Percentiles rank a stretch among this genome's conserved stretches.
phyloP scores from a whole-genome alignment of 768 basidiomycete genomes.

The Mycena crocata region DNA sequence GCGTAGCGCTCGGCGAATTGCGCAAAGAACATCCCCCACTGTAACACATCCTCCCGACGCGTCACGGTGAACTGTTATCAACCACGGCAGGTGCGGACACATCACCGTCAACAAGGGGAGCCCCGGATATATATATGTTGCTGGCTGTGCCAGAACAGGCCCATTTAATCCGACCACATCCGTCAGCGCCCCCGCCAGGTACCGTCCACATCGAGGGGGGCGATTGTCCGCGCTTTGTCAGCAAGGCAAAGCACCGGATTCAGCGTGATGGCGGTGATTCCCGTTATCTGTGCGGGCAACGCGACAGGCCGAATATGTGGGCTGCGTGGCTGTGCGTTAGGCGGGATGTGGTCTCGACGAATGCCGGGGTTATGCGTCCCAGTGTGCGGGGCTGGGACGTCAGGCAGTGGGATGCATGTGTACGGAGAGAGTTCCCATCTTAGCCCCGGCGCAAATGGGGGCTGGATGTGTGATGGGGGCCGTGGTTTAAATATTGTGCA shows the following conservation, averaged over 20 bases:
- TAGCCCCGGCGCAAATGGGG: not conserved
- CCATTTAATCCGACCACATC: not conserved
- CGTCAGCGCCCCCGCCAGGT: not conserved
- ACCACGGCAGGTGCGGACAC: slow-evolving; percentile 7
- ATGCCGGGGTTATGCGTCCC: not conserved
- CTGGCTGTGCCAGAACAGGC: not conserved
- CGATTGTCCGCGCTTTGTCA: not conserved
- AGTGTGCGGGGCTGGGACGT: not conserved
- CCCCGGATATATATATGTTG: slow-evolving; percentile 9
- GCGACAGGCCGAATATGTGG: slow-evolving; percentile 1
- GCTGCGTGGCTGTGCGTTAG: slow-evolving; percentile 1
- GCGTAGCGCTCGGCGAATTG: not conserved
- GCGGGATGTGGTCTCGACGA: too few species aligned
- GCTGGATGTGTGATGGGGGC: not conserved
- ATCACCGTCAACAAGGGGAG: slow-evolving; percentile 23
- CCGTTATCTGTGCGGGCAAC: slow-evolving; percentile 17
- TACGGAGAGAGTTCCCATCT: slow-evolving; percentile 1
- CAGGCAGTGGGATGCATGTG: not conserved
- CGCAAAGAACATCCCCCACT: slow-evolving; percentile 4
- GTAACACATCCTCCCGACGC: slow-evolving; percentile 1
- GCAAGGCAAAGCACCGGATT: slow-evolving; percentile 8
- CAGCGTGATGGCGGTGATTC: slow-evolving; percentile 10
- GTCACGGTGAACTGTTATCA: slow-evolving; percentile 21
- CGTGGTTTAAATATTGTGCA: not conserved
- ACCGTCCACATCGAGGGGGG: too few species aligned